Conservation (phyloP, 2,329 filamentous ascomycete species). For the Trematosphaeria pertusa region DNA sequence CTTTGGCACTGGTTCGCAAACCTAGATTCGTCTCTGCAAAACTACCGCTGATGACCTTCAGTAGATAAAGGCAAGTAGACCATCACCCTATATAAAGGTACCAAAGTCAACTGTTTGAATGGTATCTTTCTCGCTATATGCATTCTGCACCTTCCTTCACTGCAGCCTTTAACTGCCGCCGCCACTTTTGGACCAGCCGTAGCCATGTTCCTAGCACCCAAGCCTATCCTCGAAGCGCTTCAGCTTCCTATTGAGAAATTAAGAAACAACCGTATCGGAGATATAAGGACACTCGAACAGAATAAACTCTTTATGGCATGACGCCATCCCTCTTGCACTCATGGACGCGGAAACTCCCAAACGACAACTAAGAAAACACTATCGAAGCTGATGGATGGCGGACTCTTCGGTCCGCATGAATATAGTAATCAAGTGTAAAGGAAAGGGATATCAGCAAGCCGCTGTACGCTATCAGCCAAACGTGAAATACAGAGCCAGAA, state of each 20-base stretch:
- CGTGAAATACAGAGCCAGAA: constrained; percentile 12
- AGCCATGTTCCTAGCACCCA: constrained; percentile 16
- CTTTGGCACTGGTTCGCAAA: too few relatives aligned
- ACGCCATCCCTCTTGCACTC: constrained; percentile 9
- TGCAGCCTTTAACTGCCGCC: constrained; percentile 8
- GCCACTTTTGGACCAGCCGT: constrained; percentile 28
- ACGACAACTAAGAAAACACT: too few relatives aligned
- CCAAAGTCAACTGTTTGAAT: constrained; percentile 8
- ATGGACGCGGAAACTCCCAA: neutral
- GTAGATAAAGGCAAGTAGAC: too few relatives aligned
- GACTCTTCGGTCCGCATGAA: neutral
- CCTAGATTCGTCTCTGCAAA: too few relatives aligned
- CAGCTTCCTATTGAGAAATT: too few relatives aligned
- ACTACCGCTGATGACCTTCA: too few relatives aligned
- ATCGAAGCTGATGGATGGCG: too few relatives aligned
- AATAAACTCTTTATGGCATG: constrained; percentile 1
- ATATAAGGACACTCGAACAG: constrained; percentile 4
- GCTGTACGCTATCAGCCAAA: constrained; percentile 44
- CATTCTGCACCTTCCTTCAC: constrained; percentile 18
- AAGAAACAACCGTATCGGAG: constrained; percentile 10
- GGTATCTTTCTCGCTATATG: constrained; percentile 21
- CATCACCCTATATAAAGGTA: too few relatives aligned
- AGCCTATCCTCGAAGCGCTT: constrained; percentile 11
- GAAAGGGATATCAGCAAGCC: constrained; percentile 32
- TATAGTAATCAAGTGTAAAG: constrained; percentile 6